Evolutionary conservation across 176 grass and related monocot genomes (phyloP).

Genomic region (Oropetium thomaeum): DNA sequence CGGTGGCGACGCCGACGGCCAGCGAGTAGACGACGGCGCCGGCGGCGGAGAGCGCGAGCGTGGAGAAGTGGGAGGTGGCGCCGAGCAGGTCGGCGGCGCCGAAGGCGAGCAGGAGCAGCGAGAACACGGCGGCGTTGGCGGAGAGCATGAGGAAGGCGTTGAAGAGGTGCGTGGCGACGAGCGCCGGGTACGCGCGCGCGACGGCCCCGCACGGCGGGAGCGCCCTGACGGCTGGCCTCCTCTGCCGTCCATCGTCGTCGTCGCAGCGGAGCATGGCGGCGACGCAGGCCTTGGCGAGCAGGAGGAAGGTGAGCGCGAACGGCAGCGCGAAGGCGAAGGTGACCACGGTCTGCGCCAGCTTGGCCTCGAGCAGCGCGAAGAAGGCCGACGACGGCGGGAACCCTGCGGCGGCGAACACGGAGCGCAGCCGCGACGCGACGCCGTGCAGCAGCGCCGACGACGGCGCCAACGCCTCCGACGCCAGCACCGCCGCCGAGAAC

Average conservation of each 20-base stretch:
- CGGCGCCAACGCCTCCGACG: conserved; percentile 33
- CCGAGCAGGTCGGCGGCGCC: conserved; percentile 48
- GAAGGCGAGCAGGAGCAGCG: conserved; percentile 78
- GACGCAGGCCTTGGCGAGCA: conserved; percentile 75
- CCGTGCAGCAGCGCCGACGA: conserved; percentile 19
- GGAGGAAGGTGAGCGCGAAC: conserved; percentile 59
- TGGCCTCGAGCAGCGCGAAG: conserved; percentile 69
- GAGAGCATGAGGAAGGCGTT: conserved; percentile 59
- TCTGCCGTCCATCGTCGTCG: no score
- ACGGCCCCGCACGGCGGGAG: conserved; percentile 33
- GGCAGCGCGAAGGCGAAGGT: conserved; percentile 61
- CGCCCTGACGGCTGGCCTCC: background rate
- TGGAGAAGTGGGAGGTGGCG: conserved; percentile 26
- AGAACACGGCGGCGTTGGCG: conserved; percentile 74
- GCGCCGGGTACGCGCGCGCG: conserved; percentile 46
- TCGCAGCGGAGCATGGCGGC: conserved; percentile 43
- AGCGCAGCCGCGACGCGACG: conserved; percentile 48
- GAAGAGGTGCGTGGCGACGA: conserved; percentile 60
- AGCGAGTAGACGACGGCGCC: conserved; percentile 67
- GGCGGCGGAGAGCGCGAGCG: conserved; percentile 59
- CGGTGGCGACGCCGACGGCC: conserved; percentile 53
- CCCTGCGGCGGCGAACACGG: conserved; percentile 64
- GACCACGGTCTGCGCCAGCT: conserved; percentile 79
- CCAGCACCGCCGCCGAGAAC: conserved; percentile 55
- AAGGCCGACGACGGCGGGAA: conserved; percentile 66